Conservation (phyloP, 2,329 filamentous ascomycete species). For the Cercospora zeina region DNA sequence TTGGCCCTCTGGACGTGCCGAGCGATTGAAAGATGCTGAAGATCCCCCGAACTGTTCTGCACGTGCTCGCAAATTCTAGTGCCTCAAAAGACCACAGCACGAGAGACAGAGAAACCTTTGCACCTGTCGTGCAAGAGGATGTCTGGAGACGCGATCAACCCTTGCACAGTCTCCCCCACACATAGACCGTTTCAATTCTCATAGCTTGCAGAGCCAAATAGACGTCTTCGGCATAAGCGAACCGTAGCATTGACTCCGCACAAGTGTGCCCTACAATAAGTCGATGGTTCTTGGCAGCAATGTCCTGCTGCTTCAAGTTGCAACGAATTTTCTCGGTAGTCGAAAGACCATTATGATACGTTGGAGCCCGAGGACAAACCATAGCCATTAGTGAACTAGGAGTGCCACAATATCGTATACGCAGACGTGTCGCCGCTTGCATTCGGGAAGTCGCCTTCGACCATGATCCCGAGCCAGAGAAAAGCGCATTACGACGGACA, state of each 20-base stretch:
- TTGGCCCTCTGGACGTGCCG: constrained; percentile 43
- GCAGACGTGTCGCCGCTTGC: too few relatives aligned
- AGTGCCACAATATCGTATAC: too few relatives aligned
- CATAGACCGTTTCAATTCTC: constrained; percentile 14
- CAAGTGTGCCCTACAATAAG: constrained; percentile 32
- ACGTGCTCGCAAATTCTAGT: constrained; percentile 13
- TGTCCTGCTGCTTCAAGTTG: constrained; percentile 20
- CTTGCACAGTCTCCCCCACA: constrained; percentile 21
- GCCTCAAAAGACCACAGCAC: constrained; percentile 1
- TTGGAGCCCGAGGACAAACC: too few relatives aligned
- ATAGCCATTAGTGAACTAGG: too few relatives aligned
- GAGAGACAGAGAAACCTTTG: neutral
- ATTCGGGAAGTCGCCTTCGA: too few relatives aligned
- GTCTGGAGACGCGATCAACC: constrained; percentile 14
- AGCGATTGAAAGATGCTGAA: constrained; percentile 21
- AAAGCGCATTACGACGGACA: too few relatives aligned
- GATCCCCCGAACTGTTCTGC: neutral
- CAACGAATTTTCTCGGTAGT: too few relatives aligned
- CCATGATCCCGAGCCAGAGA: too few relatives aligned
- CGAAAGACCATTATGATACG: too few relatives aligned
- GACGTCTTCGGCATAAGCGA: constrained; percentile 26
- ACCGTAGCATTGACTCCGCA: constrained; percentile 23
- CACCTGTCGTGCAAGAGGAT: constrained; percentile 18
- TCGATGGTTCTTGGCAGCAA: constrained; percentile 31
- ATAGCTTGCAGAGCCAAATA: neutral